phyloP scores from a whole-genome alignment of 257 asterid species.

The Capsicum rhomboideum region DNA sequence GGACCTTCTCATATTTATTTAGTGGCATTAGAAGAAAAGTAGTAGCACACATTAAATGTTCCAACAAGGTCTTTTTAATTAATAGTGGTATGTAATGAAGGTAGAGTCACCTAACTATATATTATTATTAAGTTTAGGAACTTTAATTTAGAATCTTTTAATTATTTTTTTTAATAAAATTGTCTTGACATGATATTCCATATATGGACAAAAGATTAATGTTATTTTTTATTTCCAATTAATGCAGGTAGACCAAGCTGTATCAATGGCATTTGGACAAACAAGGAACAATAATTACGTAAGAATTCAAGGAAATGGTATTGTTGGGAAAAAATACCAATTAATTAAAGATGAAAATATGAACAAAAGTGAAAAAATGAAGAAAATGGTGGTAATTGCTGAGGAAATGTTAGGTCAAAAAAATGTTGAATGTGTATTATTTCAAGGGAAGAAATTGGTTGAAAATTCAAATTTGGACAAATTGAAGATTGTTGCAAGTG shows the following conservation, averaged over 20 bases:
- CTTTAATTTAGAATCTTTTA: background rate
- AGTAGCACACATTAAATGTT: background rate
- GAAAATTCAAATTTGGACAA: conserved; percentile 48
- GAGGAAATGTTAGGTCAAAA: conserved; percentile 54
- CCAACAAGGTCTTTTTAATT: background rate
- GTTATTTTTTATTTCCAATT: background rate
- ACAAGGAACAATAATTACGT: conserved; percentile 42
- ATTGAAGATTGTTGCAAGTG: conserved; percentile 37
- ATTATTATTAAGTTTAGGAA: background rate
- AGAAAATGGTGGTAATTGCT: conserved; percentile 3
- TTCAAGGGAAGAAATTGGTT: conserved; percentile 56
- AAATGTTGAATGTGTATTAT: conserved; percentile 59
- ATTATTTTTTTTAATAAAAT: background rate
- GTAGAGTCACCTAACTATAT: background rate
- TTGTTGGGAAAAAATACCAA: background rate
- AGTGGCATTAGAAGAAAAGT: background rate
- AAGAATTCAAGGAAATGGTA: conserved; percentile 62
- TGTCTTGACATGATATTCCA: background rate
- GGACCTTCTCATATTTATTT: background rate
- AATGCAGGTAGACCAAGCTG: conserved; percentile 77
- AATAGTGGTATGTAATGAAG: background rate
- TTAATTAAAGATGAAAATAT: background rate
- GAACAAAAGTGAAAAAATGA: background rate
- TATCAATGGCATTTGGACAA: conserved; percentile 79
- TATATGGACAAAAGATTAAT: background rate